Evolutionary conservation across 305 asterid genomes (phyloP), one percentile per base, ranked within the genome.

Genomic region (Rubia peregrina): DNA sequence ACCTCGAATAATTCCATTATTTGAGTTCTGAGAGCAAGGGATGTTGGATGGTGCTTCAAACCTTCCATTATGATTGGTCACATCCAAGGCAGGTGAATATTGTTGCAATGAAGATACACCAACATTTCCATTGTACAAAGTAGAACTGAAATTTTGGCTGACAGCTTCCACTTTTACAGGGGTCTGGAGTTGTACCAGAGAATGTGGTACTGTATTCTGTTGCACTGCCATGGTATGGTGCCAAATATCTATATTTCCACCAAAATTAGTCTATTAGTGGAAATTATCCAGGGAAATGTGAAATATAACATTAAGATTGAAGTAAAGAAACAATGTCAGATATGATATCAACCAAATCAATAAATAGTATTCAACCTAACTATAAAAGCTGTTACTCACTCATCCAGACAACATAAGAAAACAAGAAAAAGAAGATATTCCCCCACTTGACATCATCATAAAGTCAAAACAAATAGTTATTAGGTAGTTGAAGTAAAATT

Each of bases 11-110:
- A 83, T 81, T 74, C 87, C 87, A 12, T 75, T 46, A 76, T 79
- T 86, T 26, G 95, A 78, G 73, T 77, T 86, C 73, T 81, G 96
- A 68, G 84, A 79, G 78, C 79, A 75, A 65, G 85, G 67, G 74
- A 81, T 72, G 80, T 83, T 79, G 70, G 79, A 80, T 26, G 85
- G 64, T 53, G 75, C 71, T 70, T 74, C 84, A 75, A 74, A 71
- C 81, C 88, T 83, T 71, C 84, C 76, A 64, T 78, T 70, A 78
- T 79, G 90, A 75, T 71, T 66, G 1, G 78, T 75, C 84, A 83
- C 77, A 74, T 81, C 78, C 68, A 69, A 76, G 30, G 82, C 70
- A 80, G 82, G 89, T 81, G 85, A 72, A 80, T 75, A 67, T 61
- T 84, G 83, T 78, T 80, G 93, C 71, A 84, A 38, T 16, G 84